Conservation (phyloP, 176 grass and related monocot species). For the Musa acuminata region DNA sequence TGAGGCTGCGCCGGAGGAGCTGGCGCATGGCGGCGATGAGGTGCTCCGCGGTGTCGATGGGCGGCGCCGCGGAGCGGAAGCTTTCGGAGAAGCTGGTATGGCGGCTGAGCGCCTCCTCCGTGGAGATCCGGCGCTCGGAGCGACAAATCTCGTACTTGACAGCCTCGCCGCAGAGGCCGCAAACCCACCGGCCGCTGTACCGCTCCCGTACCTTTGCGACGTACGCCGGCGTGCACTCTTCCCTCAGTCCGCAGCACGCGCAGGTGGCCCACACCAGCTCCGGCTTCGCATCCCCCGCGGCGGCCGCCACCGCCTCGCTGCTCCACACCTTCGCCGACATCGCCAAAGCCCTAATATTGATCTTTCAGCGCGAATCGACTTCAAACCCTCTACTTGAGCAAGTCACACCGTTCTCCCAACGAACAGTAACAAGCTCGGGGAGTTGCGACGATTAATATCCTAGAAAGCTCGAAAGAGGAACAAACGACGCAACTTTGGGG, state of each 20-base stretch:
- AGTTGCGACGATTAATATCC: no score
- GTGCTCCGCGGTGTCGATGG: neutral
- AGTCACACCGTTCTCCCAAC: neutral
- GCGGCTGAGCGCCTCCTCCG: conserved; percentile 6
- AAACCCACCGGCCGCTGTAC: conserved; percentile 12
- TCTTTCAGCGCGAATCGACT: neutral
- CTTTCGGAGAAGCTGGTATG: conserved; percentile 4
- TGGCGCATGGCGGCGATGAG: conserved; percentile 18
- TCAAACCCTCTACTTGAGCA: neutral
- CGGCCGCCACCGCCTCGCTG: conserved; percentile 1
- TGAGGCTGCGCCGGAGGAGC: conserved; percentile 4
- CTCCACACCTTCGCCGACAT: neutral
- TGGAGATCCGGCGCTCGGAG: neutral
- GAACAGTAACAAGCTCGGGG: neutral
- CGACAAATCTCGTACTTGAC: conserved; percentile 12
- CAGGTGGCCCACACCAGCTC: conserved; percentile 13
- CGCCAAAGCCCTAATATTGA: neutral
- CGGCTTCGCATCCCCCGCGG: neutral
- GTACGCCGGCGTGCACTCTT: conserved; percentile 17
- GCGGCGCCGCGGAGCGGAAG: conserved; percentile 3
- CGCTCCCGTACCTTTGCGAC: conserved; percentile 5
- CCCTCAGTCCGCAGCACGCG: conserved; percentile 10
- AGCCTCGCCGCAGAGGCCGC: conserved; percentile 17
- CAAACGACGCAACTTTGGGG: neutral
- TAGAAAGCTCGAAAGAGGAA: neutral